Percentiles rank a stretch among this genome's conserved stretches.
Conservation (phyloP, 345 rosid species). For the Syzygium oleosum region DNA sequence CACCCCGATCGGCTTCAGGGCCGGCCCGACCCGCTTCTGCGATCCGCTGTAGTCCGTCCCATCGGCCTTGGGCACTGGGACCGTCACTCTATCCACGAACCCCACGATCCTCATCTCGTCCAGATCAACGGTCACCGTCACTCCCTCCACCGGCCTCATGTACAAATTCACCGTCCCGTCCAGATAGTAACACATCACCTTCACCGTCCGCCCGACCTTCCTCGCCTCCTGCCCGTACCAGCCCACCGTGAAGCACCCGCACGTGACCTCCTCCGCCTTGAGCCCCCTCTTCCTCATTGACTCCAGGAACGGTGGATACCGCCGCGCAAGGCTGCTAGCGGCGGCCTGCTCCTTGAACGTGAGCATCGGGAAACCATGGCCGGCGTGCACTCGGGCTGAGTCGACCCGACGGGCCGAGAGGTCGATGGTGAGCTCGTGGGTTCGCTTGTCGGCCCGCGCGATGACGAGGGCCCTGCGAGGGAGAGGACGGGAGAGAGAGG, state of each 20-base stretch:
- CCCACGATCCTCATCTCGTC: constrained; percentile 6
- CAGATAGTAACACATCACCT: constrained; percentile 5
- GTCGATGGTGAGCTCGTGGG: constrained; percentile 49
- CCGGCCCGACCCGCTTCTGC: constrained; percentile 7
- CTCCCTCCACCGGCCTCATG: constrained; percentile 13
- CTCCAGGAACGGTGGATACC: constrained; percentile 28
- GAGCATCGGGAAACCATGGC: constrained; percentile 58
- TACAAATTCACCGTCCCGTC: constrained; percentile 11
- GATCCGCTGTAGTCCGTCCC: constrained; percentile 58
- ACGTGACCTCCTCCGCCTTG: constrained; percentile 59
- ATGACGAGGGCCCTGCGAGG: constrained; percentile 51
- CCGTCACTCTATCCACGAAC: constrained; percentile 6
- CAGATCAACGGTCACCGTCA: constrained; percentile 5
- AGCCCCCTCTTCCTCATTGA: constrained; percentile 33
- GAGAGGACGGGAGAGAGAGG: constrained; percentile 1
- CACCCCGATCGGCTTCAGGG: constrained; percentile 1
- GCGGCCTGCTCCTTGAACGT: constrained; percentile 38
- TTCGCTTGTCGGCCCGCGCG: constrained; percentile 36
- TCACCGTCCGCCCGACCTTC: not conserved
- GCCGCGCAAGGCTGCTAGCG: constrained; percentile 42
- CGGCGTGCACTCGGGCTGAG: constrained; percentile 25
- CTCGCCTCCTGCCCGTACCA: constrained; percentile 42
- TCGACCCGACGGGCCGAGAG: constrained; percentile 15
- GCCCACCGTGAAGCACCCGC: constrained; percentile 60
- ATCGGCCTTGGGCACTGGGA: constrained; percentile 56